A percentile compares a stretch with the other conserved stretches of the same genome.
phyloP scores from a whole-genome alignment of 768 basidiomycete genomes.

The Lactarius evosmus region DNA sequence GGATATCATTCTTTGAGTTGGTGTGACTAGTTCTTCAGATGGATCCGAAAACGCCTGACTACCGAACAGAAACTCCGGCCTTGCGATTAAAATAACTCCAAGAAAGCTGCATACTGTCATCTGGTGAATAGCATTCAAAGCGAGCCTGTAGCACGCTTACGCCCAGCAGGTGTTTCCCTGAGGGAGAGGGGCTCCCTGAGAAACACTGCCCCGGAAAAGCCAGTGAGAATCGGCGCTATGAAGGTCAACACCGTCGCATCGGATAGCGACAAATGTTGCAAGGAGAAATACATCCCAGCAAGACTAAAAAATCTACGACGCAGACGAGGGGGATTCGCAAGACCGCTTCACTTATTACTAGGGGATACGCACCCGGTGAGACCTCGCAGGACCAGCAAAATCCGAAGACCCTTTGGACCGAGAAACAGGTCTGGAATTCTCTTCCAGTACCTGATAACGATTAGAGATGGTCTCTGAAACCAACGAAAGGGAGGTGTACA shows the following conservation, averaged over 20 bases:
- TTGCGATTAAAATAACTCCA: constrained; percentile 50
- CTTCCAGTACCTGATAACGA: too few species aligned
- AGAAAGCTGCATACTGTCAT: not conserved
- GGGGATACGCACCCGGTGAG: too few species aligned
- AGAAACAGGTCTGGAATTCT: too few species aligned
- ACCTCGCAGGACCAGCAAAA: too few species aligned
- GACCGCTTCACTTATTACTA: too few species aligned
- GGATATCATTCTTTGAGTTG: constrained; percentile 49
- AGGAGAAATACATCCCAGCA: not conserved
- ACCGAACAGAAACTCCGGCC: constrained; percentile 74
- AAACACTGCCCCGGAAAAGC: not conserved
- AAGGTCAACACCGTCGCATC: not conserved
- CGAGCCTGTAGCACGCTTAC: not conserved
- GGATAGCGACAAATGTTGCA: not conserved
- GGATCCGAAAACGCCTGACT: constrained; percentile 5
- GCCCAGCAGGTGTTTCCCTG: not conserved
- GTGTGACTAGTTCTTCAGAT: constrained; percentile 29
- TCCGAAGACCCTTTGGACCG: too few species aligned
- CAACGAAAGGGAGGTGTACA: too few species aligned
- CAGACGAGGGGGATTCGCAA: not conserved
- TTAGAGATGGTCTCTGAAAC: too few species aligned
- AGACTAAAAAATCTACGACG: not conserved
- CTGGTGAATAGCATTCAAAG: not conserved
- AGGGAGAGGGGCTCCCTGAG: not conserved
- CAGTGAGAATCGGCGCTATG: not conserved